Evolutionary conservation across 352 stramenopile genomes (phyloP).

Genomic region (Peronosclerospora sorghi): DNA sequence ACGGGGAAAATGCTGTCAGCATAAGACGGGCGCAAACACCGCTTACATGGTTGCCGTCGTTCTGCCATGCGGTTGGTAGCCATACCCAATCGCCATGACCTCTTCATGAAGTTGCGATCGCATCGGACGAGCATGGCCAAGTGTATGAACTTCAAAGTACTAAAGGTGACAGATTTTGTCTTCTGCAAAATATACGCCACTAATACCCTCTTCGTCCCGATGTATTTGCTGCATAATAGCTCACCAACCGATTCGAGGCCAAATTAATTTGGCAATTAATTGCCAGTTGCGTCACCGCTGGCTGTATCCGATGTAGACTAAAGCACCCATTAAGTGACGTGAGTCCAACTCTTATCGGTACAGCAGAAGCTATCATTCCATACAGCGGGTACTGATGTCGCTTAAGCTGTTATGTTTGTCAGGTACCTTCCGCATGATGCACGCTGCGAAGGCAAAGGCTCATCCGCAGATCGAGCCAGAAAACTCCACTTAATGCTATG

Average conservation of each 20-base stretch:
- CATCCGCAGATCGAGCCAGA: constrained; percentile 50
- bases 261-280: no score
- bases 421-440: constrained; percentile 65
- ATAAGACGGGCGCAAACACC: constrained; percentile 30
- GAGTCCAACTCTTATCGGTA: constrained; percentile 51
- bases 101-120: constrained; percentile 62
- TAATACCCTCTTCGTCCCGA: constrained; percentile 74
- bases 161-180: constrained; percentile 60
- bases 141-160: constrained; percentile 63
- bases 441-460: constrained; percentile 54
- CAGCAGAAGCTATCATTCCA: constrained; percentile 55
- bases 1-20: constrained; percentile 42
- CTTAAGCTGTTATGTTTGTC: constrained; percentile 45
- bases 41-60: constrained; percentile 5
- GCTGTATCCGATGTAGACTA: constrained; percentile 13
- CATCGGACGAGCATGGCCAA: constrained; percentile 55
- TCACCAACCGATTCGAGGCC: constrained; percentile 61
- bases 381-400: constrained; percentile 65
- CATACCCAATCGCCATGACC: constrained; percentile 50
- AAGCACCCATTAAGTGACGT: constrained; percentile 40
- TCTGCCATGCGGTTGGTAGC: constrained; percentile 22
- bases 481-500: constrained; percentile 49
- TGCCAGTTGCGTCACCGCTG: background rate
- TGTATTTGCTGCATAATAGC: constrained; percentile 27
- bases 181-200: constrained; percentile 39